phyloP scores from a whole-genome alignment of 768 basidiomycete genomes.

The Leucocoprinus leucothites region DNA sequence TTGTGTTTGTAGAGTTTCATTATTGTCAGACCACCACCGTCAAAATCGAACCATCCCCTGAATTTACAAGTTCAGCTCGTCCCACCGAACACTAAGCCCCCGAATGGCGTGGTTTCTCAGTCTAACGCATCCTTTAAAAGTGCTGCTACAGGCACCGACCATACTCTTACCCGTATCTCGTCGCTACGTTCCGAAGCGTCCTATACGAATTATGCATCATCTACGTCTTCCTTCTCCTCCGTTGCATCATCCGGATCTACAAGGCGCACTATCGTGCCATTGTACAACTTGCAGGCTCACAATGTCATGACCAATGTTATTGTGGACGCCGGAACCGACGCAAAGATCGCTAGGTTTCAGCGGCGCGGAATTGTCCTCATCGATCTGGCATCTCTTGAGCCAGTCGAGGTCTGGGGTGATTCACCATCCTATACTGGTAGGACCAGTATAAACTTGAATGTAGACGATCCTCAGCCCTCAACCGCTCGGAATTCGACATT shows the following conservation, averaged over 20 bases:
- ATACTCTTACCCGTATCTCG: conserved; percentile 38
- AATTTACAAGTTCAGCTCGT: conserved; percentile 93
- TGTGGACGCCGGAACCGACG: conserved; percentile 85
- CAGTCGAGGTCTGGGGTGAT: conserved; percentile 67
- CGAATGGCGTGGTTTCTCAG: conserved; percentile 30
- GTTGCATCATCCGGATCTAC: conserved; percentile 25
- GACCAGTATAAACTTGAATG: neutral
- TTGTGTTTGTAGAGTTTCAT: conserved; percentile 68
- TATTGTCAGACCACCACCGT: conserved; percentile 86
- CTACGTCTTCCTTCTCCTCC: conserved; percentile 37
- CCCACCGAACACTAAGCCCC: conserved; percentile 54
- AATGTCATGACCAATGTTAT: conserved; percentile 85
- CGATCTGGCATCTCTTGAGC: conserved; percentile 75
- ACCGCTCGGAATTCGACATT: neutral
- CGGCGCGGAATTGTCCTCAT: conserved; percentile 75
- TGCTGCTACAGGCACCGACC: conserved; percentile 18
- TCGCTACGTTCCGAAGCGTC: conserved; percentile 58
- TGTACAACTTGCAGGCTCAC: conserved; percentile 87
- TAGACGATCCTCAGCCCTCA: neutral
- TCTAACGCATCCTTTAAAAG: conserved; percentile 14
- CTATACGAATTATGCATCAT: conserved; percentile 31
- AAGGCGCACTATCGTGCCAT: conserved; percentile 75
- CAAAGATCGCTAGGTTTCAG: conserved; percentile 76
- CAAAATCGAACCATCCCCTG: conserved; percentile 80
- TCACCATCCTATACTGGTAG: conserved; percentile 7